Evolutionary conservation across 495 filamentous ascomycete species (phyloP).

Genomic region (Xylaria sp.): DNA sequence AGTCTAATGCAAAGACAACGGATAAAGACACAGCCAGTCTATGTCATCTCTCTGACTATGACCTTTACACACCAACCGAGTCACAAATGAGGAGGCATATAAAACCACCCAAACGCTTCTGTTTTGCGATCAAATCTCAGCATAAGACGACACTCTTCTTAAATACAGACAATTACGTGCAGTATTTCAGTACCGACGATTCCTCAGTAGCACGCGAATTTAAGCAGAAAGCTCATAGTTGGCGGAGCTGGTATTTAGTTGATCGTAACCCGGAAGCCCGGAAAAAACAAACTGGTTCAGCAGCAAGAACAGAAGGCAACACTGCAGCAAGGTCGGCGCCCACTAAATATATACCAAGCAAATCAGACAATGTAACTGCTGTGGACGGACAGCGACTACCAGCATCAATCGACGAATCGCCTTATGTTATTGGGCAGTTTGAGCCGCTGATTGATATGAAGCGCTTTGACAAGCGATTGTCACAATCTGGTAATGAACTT

Average conservation of each 20-base stretch:
- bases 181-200: slow-evolving; percentile 88
- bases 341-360: slow-evolving; percentile 35
- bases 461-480: slow-evolving; percentile 53
- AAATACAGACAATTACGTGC: slow-evolving; percentile 82
- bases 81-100: slow-evolving; percentile 67
- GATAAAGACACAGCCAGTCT: slow-evolving; percentile 71
- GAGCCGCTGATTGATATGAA: slow-evolving; percentile 61
- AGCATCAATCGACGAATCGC: slow-evolving; percentile 45
- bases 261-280: slow-evolving; percentile 57
- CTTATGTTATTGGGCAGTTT: slow-evolving; percentile 63
- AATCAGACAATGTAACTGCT: slow-evolving; percentile 38
- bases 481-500: slow-evolving; percentile 47
- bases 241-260: slow-evolving; percentile 90
- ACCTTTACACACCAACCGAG: slow-evolving; percentile 80
- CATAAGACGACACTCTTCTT: slow-evolving; percentile 87
- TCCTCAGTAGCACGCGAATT: slow-evolving; percentile 67
- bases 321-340: slow-evolving; percentile 36
- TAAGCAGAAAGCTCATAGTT: slow-evolving; percentile 73
- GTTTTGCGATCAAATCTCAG: slow-evolving; percentile 91
- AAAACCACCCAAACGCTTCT: slow-evolving; percentile 78
- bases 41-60: slow-evolving; percentile 92
- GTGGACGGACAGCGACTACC: slow-evolving; percentile 43
- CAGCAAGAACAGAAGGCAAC: slow-evolving; percentile 37
- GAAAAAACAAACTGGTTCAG: slow-evolving; percentile 38
- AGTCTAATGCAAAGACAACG: slow-evolving; percentile 53